Conservation (phyloP, 352 stramenopile genomes). For the Thraustotheca clavata region DNA sequence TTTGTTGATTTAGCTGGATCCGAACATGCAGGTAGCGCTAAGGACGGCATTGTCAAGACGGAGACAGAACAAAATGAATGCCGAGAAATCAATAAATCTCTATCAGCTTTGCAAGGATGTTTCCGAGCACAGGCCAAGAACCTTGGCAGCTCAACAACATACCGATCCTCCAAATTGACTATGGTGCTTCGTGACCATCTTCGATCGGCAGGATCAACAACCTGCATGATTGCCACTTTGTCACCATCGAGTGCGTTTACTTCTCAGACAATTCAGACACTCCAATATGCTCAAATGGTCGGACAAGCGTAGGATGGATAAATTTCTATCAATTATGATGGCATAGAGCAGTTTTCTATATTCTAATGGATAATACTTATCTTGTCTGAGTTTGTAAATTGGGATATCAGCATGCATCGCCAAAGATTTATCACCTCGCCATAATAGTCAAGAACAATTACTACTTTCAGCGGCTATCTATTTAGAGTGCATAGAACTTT, state of each 20-base stretch:
- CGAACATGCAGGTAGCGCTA: constrained; percentile 35
- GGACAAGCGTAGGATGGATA: constrained; percentile 6
- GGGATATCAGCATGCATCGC: not conserved
- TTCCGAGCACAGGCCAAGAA: constrained; percentile 3
- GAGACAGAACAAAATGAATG: constrained; percentile 14
- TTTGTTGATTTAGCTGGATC: constrained; percentile 45
- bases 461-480: not conserved
- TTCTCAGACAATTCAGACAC: constrained; percentile 11
- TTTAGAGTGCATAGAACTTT: not conserved
- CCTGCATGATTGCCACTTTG: constrained; percentile 11
- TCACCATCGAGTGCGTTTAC: constrained; percentile 1
- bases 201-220: not conserved
- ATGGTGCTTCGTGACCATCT: constrained; percentile 14
- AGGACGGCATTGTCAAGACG: constrained; percentile 16
- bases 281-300: constrained; percentile 15
- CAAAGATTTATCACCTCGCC: not conserved
- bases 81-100: constrained; percentile 7
- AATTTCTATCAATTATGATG: not conserved
- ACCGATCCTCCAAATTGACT: constrained; percentile 13
- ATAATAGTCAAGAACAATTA: not conserved
- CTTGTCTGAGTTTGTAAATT: not conserved
- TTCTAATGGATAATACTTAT: no score
- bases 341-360: no score
- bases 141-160: not conserved
- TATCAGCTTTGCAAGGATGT: constrained; percentile 1